phyloP scores from a whole-genome alignment of 306 rosid species.

The Arachis stenosperma region DNA sequence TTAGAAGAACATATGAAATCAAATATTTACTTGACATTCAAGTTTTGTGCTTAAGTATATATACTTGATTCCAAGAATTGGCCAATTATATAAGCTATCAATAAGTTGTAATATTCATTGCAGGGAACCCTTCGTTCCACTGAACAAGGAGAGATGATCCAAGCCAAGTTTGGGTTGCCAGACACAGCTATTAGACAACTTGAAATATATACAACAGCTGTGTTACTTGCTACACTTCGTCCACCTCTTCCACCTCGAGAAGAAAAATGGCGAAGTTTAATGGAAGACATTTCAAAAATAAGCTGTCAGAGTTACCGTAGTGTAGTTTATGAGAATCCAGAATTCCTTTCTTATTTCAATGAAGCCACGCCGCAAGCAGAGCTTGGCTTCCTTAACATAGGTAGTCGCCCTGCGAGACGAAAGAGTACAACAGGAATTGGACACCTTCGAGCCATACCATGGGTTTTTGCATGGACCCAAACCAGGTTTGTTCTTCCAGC shows the following conservation, averaged over 20 bases:
- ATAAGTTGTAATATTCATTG: not conserved
- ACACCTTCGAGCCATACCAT: slow-evolving; percentile 88
- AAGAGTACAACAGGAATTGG: slow-evolving; percentile 76
- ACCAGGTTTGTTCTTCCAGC: slow-evolving; percentile 92
- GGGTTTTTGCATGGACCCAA: slow-evolving; percentile 98
- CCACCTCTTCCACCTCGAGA: slow-evolving; percentile 89
- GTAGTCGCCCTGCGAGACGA: slow-evolving; percentile 90
- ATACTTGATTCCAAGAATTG: no score
- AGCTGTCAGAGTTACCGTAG: slow-evolving; percentile 77
- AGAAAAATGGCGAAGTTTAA: slow-evolving; percentile 82
- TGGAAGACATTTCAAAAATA: slow-evolving; percentile 86
- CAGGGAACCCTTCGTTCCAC: slow-evolving; percentile 91
- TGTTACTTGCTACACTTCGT: slow-evolving; percentile 80
- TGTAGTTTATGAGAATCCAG: slow-evolving; percentile 81
- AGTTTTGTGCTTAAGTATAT: no score
- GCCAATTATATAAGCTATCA: no score
- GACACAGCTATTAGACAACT: slow-evolving; percentile 91
- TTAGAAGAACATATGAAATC: not conserved
- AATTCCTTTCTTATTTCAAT: slow-evolving; percentile 81
- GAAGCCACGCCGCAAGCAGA: slow-evolving; percentile 97
- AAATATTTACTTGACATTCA: not conserved
- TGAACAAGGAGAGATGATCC: slow-evolving; percentile 96
- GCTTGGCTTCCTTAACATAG: slow-evolving; percentile 95
- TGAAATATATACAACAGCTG: slow-evolving; percentile 94
- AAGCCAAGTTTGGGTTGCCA: slow-evolving; percentile 88